A percentile compares a stretch with the other conserved stretches of the same genome.
phyloP scores from a whole-genome alignment of 129 eudicot species.

The Pulicaria dysenterica region DNA sequence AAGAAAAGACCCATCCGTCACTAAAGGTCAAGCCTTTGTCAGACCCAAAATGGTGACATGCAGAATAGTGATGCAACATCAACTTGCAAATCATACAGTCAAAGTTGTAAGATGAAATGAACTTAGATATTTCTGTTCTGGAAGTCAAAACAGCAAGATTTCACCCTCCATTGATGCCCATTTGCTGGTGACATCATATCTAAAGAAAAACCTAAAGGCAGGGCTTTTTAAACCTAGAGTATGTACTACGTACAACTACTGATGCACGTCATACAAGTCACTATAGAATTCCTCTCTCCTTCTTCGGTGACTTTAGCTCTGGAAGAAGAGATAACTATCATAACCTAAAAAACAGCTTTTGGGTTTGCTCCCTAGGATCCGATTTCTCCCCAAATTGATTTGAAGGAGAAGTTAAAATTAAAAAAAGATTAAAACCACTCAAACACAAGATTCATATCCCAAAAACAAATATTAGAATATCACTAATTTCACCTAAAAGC shows the following conservation, averaged over 20 bases:
- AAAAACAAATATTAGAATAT: no score
- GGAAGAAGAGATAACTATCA: not conserved
- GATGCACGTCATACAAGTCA: slow-evolving; percentile 31
- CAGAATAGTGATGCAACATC: not conserved
- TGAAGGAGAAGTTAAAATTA: not conserved
- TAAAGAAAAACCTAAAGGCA: not conserved
- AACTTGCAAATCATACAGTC: slow-evolving; percentile 12
- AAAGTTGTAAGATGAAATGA: not conserved
- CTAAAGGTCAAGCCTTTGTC: slow-evolving; percentile 1
- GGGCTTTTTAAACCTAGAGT: not conserved
- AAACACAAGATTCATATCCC: slow-evolving; percentile 19
- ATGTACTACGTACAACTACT: not conserved
- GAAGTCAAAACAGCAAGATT: slow-evolving; percentile 12
- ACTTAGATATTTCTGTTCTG: not conserved
- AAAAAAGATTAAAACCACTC: slow-evolving; percentile 2
- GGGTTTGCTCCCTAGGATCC: slow-evolving; percentile 29
- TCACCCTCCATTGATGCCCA: slow-evolving; percentile 16
- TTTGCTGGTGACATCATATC: slow-evolving; percentile 9
- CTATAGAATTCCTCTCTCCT: not conserved
- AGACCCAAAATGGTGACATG: slow-evolving; percentile 27
- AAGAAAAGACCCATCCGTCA: slow-evolving; percentile 39
- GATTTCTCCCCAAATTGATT: slow-evolving; percentile 15
- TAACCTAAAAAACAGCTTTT: not conserved
- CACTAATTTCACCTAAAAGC: slow-evolving; percentile 12
- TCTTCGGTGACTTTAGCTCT: not conserved